Evolutionary conservation across 768 basidiomycete genomes (phyloP).

Genomic region (Pleurotus ostreatus): DNA sequence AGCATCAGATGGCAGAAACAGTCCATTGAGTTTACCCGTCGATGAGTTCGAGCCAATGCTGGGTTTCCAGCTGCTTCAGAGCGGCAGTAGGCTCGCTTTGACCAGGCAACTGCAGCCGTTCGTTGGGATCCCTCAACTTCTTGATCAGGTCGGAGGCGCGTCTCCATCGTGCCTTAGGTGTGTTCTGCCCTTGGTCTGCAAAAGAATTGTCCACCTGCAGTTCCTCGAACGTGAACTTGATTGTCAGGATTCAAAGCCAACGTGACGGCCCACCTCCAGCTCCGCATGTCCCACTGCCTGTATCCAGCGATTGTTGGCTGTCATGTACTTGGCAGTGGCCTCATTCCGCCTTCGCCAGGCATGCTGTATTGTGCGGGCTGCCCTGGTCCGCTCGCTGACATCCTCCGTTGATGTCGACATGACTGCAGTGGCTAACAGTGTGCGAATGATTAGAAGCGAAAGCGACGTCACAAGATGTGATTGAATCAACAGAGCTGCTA

Average conservation of each 20-base stretch:
- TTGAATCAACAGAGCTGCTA: conserved; percentile 4
- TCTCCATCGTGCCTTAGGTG: conserved; percentile 41
- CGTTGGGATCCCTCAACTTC: conserved; percentile 40
- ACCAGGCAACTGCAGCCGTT: conserved; percentile 26
- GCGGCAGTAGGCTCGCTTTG: conserved; percentile 26
- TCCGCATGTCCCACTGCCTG: conserved; percentile 34
- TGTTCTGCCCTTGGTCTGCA: conserved; percentile 42
- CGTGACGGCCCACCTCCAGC: conserved; percentile 26
- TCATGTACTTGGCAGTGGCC: conserved; percentile 24
- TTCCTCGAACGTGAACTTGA: conserved; percentile 24
- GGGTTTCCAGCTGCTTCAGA: conserved; percentile 49
- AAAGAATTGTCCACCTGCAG: conserved; percentile 13
- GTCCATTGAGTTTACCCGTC: conserved; percentile 38
- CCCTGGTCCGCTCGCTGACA: conserved; percentile 14
- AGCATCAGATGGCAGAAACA: background rate
- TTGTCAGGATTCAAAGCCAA: too few species aligned
- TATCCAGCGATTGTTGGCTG: conserved; percentile 27
- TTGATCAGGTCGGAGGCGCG: conserved; percentile 39
- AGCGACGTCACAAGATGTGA: conserved; percentile 23
- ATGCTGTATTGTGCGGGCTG: conserved; percentile 34
- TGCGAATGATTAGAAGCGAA: background rate
- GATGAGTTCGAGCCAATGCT: conserved; percentile 63
- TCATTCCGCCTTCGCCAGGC: conserved; percentile 30
- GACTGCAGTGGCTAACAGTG: background rate
- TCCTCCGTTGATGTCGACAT: background rate